These are phyloP conservation scores for Pseudogymnoascus sp. DNA, from an alignment of 2,329 filamentous ascomycete species.

Conservation along the genomic window DNA sequence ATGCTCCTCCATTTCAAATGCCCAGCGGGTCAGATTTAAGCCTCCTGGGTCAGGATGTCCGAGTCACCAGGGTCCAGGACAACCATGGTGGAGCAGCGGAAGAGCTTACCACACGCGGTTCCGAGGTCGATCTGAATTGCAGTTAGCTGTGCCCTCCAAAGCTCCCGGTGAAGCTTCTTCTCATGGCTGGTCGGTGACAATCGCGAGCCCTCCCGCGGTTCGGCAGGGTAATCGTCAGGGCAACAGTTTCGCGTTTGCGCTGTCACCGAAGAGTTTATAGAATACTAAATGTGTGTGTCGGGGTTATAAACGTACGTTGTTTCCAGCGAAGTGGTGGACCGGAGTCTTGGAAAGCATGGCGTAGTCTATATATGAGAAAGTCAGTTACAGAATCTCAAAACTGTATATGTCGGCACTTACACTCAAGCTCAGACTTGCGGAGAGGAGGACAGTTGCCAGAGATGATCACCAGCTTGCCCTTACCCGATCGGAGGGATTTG, in stretches of 20 bases:
- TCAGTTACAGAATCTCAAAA: not conserved
- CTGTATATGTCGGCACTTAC: not conserved
- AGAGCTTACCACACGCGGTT: conserved; percentile 97
- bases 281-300: not conserved
- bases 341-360: conserved; percentile 87
- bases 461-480: conserved; percentile 98
- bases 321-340: conserved; percentile 95
- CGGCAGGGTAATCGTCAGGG: not conserved
- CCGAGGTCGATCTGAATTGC: conserved; percentile 89
- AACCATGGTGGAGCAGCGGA: conserved; percentile 95
- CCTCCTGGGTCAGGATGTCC: conserved; percentile 82
- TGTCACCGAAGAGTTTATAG: not conserved
- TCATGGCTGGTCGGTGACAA: not conserved
- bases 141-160: conserved; percentile 23
- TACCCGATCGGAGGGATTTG: conserved; percentile 86
- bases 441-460: conserved; percentile 95
- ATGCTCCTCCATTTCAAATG: not conserved
- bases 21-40: conserved; percentile 23
- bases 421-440: conserved; percentile 95
- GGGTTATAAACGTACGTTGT: conserved; percentile 74
- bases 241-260: not conserved
- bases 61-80: conserved; percentile 97
- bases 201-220: not conserved
- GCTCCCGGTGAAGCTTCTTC: not conserved
- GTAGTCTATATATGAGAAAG: conserved; percentile 50